Conservation (phyloP, 2,329 filamentous ascomycete genomes). For the Onygena corvina region DNA sequence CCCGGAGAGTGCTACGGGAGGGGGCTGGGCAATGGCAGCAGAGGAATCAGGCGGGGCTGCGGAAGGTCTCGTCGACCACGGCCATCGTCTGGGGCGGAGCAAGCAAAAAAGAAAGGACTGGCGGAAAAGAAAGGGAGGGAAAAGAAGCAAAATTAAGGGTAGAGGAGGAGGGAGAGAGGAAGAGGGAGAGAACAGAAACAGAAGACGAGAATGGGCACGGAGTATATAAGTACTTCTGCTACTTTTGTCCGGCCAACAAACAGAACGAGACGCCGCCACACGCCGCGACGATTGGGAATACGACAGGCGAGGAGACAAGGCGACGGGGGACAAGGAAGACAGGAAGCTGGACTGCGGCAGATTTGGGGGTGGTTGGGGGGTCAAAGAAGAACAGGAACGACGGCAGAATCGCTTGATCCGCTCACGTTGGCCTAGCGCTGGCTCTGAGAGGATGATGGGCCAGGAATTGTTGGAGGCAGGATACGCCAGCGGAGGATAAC, state of each 20-base stretch:
- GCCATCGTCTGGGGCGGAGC: background rate
- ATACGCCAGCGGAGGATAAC: background rate
- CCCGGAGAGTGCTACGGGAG: no score
- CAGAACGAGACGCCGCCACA: background rate
- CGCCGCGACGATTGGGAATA: background rate
- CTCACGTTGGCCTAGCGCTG: background rate
- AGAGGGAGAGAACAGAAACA: background rate
- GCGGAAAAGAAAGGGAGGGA: background rate
- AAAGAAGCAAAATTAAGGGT: background rate
- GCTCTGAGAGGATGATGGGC: background rate
- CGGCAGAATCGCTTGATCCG: background rate
- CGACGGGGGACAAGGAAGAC: background rate
- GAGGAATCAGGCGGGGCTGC: background rate
- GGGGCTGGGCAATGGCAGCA: no score
- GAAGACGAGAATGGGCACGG: background rate
- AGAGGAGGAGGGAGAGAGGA: background rate
- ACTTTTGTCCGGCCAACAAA: background rate
- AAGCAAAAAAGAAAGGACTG: background rate
- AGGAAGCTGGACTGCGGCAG: background rate
- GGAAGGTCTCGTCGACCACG: background rate
- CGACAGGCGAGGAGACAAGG: background rate
- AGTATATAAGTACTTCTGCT: constrained; percentile 3
- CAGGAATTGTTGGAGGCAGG: background rate
- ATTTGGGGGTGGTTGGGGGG: background rate
- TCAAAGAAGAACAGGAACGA: background rate